Evolutionary conservation across 371 early-diverging fungal species (phyloP).

Genomic region (Haplosporangium sp.): DNA sequence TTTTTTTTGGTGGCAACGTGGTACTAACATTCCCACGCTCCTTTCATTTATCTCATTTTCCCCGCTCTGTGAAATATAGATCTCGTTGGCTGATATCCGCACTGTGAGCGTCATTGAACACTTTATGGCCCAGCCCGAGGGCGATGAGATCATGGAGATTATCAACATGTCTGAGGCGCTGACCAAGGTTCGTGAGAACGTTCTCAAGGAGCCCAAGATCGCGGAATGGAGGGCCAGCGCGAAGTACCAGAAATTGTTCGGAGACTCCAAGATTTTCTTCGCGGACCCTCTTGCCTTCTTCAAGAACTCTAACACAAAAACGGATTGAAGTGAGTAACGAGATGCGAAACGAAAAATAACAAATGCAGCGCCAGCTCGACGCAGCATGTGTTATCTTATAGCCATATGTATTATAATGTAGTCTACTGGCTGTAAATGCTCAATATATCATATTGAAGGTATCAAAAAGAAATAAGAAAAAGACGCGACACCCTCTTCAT

Average conservation of each 20-base stretch:
- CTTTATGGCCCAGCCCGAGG: constrained; percentile 11
- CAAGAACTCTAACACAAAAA: too few relatives aligned
- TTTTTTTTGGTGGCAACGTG: too few relatives aligned
- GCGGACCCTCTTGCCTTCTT: constrained; percentile 19
- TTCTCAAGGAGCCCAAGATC: constrained; percentile 33
- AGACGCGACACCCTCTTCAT: too few relatives aligned
- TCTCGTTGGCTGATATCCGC: constrained; percentile 48
- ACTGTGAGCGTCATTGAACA: constrained; percentile 32
- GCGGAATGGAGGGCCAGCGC: constrained; percentile 24
- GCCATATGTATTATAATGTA: too few relatives aligned
- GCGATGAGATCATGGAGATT: constrained; percentile 8
- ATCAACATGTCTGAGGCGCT: constrained; percentile 23
- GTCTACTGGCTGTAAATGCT: too few relatives aligned
- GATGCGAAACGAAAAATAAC: too few relatives aligned
- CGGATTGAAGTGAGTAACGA: neutral
- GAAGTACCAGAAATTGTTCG: constrained; percentile 1
- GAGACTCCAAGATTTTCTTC: constrained; percentile 10
- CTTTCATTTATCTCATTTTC: neutral
- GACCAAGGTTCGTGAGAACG: constrained; percentile 24
- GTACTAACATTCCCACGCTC: neutral
- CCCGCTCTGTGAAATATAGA: neutral
- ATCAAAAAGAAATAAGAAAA: too few relatives aligned
- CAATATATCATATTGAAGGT: too few relatives aligned
- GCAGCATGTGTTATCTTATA: too few relatives aligned
- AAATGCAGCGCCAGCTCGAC: too few relatives aligned